A percentile compares a stretch with the other conserved stretches of the same genome.
These are phyloP conservation scores for Heliophila coronopifolia DNA, from an alignment of 441 rosid species.

Conservation along the genomic window DNA sequence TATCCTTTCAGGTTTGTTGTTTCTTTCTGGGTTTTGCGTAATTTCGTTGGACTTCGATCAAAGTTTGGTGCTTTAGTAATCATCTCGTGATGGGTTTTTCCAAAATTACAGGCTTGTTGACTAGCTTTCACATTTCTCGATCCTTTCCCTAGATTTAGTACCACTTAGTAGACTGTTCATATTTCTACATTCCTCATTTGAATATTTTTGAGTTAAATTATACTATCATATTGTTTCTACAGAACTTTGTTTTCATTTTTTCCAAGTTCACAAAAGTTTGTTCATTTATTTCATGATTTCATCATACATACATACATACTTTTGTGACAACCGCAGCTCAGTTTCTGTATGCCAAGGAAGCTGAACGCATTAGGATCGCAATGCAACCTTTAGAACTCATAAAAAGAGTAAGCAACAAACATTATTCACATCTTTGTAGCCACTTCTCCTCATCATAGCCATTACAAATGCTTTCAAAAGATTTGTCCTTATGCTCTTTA, in stretches of 20 bases:
- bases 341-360: conserved; percentile 62
- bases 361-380: conserved; percentile 66
- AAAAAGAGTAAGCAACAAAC: conserved; percentile 45
- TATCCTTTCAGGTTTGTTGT: conserved; percentile 21
- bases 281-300: too few relatives aligned
- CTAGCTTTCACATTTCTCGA: neutral
- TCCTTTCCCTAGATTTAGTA: neutral
- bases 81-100: too few relatives aligned
- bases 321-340: too few relatives aligned
- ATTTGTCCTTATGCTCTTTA: neutral
- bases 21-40: neutral
- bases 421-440: neutral
- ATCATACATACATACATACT: too few relatives aligned
- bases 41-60: neutral
- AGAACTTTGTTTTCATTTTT: too few relatives aligned
- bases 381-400: conserved; percentile 78
- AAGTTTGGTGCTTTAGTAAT: conserved; percentile 16
- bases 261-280: too few relatives aligned
- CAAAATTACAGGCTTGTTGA: conserved; percentile 5
- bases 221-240: too few relatives aligned
- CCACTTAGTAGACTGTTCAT: too few relatives aligned
- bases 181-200: too few relatives aligned
- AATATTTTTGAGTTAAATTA: too few relatives aligned
- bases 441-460: neutral
- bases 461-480: neutral